phyloP scores from a whole-genome alignment of 176 grass and related monocot species.

The Musa acuminata region DNA sequence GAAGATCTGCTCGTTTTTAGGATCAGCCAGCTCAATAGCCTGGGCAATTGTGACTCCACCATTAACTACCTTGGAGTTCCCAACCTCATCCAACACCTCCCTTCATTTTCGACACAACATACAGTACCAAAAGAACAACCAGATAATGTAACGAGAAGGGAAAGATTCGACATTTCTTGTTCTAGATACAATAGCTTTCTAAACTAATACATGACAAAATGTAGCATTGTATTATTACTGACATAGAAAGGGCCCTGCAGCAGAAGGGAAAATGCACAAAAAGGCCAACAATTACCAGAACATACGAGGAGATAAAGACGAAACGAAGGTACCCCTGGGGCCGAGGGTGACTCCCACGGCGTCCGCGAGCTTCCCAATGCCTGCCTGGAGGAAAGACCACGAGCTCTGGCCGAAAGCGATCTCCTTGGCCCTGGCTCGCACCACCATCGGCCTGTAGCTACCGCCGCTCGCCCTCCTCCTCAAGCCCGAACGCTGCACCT shows the following conservation, averaged over 20 bases:
- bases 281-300: constrained; percentile 5
- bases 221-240: background rate
- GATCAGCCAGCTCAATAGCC: constrained; percentile 60
- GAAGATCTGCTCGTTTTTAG: constrained; percentile 17
- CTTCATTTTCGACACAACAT: constrained; percentile 8
- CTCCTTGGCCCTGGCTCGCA: constrained; percentile 44
- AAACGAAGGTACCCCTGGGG: constrained; percentile 34
- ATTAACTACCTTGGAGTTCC: constrained; percentile 52
- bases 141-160: no score
- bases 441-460: constrained; percentile 24
- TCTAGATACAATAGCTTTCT: no score
- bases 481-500: background rate
- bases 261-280: background rate
- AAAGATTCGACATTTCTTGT: no score
- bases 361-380: constrained; percentile 65
- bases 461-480: constrained; percentile 34
- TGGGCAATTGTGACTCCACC: constrained; percentile 70
- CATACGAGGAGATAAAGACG: background rate
- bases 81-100: constrained; percentile 64
- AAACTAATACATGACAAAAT: background rate
- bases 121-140: background rate
- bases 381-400: constrained; percentile 38
- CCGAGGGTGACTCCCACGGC: constrained; percentile 69
- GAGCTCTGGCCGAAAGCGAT: constrained; percentile 67
- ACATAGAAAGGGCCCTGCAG: background rate